Percentiles rank a stretch among this genome's conserved stretches.
phyloP scores from a whole-genome alignment of 805 yeast genomes.

The Metschnikowia bowlesiae region DNA sequence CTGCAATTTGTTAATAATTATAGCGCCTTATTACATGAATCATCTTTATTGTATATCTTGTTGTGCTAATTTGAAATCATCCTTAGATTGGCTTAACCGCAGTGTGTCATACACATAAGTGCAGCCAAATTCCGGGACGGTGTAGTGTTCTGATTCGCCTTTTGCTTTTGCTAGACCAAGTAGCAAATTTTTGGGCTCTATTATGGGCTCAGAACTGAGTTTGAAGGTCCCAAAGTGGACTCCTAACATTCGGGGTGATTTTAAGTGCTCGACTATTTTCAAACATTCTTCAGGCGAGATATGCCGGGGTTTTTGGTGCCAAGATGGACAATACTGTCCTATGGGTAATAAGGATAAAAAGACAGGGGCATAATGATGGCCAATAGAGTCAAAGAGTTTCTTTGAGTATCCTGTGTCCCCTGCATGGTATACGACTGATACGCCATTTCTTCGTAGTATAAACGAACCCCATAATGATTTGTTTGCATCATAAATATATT shows the following conservation, averaged over 20 bases:
- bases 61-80: neutral
- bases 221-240: constrained; percentile 97
- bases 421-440: constrained; percentile 79
- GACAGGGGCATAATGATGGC: constrained; percentile 54
- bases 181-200: constrained; percentile 72
- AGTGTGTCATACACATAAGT: constrained; percentile 51
- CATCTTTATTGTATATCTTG: neutral
- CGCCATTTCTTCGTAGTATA: constrained; percentile 58
- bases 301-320: constrained; percentile 92
- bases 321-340: constrained; percentile 91
- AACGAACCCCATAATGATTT: constrained; percentile 86
- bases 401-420: constrained; percentile 92
- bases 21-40: neutral
- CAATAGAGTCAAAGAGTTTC: constrained; percentile 66
- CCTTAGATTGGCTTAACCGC: neutral
- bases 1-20: constrained; percentile 1
- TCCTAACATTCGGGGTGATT: constrained; percentile 65
- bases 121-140: constrained; percentile 73
- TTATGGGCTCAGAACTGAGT: constrained; percentile 78
- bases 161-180: constrained; percentile 42
- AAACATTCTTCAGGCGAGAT: constrained; percentile 76
- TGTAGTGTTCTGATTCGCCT: constrained; percentile 36
- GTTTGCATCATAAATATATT: constrained; percentile 77
- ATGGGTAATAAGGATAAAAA: constrained; percentile 75
- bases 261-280: constrained; percentile 58